Base-by-base conservation (phyloP, 1,284 basidiomycete species). In the Sanghuangporus baumii region DNA sequence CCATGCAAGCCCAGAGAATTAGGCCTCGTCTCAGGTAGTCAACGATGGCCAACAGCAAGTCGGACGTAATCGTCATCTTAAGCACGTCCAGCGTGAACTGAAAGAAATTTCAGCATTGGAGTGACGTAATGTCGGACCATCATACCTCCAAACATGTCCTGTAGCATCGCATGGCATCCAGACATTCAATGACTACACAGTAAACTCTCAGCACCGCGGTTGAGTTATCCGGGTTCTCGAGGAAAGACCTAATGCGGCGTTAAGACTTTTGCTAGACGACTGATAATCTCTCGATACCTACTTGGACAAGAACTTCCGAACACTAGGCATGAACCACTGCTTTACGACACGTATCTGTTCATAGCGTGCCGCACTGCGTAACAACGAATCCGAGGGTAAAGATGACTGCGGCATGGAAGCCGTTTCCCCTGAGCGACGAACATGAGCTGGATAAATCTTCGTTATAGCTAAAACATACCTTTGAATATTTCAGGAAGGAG, bases 1-100 rank as follows among this genome's bases (percentile, higher is more conserved):
- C 80, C 85, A 92, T 89, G 66, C 87, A 89, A 14, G 81, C 81
- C 90, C 89, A 93, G 34, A 91, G 84, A 18, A 82, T 80, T 18
- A 82, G 78, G 66, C 87, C 86, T 14, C 87, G 82, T 64, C 83
- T 81, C 7, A 92, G 76, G 2, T 84, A 85, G 65, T 87, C 84
- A 20, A 91, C 79, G 2, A 89, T 79, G 0, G 82, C 80, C 3
- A 78, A 77, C 34, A 91, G 74, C 2, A 85, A 74, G 31, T 87
- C 81, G 0, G 75, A 72, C 31, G 80, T 78, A 2, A 74, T 74
- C 1, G 81, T 77, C 65, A 81, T 77, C 57, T 82, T 78, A 57
- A 92, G 71, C 23, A 85, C 73, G 58, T 73, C 80, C 26, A 89
- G 70, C 26, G 82, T 87, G 60, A 91, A 69, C 89, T 92, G 63